Conservation (phyloP, 1,284 basidiomycete genomes). For the Ganoderma multipileum region DNA sequence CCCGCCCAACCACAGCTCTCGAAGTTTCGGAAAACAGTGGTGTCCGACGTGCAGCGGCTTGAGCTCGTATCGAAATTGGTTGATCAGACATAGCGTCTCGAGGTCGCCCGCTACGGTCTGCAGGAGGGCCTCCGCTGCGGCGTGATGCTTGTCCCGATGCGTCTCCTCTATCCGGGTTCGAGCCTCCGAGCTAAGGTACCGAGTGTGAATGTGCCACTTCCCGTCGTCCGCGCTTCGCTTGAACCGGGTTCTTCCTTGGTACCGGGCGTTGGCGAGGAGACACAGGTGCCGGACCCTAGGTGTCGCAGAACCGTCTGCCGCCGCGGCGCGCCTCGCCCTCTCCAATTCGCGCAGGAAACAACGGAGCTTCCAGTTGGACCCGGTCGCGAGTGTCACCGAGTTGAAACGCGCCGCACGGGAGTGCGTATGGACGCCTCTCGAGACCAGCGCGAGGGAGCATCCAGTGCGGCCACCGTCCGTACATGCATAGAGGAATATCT, state of each 20-base stretch:
- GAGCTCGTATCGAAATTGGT: not conserved
- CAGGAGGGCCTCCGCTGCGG: not conserved
- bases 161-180: not conserved
- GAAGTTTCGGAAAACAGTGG: not conserved
- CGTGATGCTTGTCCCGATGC: not conserved
- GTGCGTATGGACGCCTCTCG: not conserved
- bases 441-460: conserved; percentile 8
- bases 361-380: not conserved
- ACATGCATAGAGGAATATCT: conserved; percentile 9
- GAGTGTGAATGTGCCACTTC: not conserved
- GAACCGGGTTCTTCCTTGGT: not conserved
- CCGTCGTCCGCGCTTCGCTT: not conserved
- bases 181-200: not conserved
- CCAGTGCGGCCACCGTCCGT: conserved; percentile 16
- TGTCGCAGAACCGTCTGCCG: not conserved
- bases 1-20: not conserved
- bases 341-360: not conserved
- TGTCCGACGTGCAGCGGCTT: not conserved
- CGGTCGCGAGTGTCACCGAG: conserved; percentile 1
- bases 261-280: not conserved
- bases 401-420: conserved; percentile 9
- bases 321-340: not conserved
- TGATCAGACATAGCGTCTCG: not conserved
- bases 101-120: not conserved
- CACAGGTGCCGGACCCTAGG: not conserved